Evolutionary conservation across 164 flowering plant species (phyloP), one percentile per base, ranked within the genome.

Genomic region (Vitis cinerea): DNA sequence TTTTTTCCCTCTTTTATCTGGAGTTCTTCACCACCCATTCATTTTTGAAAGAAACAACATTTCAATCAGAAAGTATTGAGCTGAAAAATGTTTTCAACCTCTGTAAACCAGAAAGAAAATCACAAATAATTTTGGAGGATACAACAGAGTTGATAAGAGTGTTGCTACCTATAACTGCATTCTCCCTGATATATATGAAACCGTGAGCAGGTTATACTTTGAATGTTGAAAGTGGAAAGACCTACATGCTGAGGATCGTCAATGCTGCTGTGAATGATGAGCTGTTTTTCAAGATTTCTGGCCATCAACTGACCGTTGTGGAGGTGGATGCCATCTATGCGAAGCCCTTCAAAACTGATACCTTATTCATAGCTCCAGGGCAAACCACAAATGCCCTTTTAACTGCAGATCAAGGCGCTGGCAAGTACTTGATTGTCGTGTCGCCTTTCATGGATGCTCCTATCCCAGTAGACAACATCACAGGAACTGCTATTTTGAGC

Each of bases 261-360:
- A 87, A 85, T 29, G 88, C 88, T 10, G 90, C 87, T 11, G 30
- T 85, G 3, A 85, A 87, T 48, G 87, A 85, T 10, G 90, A 87
- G 66, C 79, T 87, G 37, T 87, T 87, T 78, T 82, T 87, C 84
- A 83, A 77, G 57, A 80, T 85, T n/a, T 87, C 90, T 0, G 73
- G 76, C 8, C 90, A 87, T 55, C 52, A 70, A 6, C 63, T 87
- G 0, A 85, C 81, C 1, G 49, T 87, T 0, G 90, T 87, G 8
- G 90, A 83, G 37, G 87, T 78, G 0, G 90, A 87, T 66, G 85
- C 88, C 7, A 54, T 71, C 50, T 86, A 86, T 79, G 79, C 83
- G 0, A 86, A 86, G 55, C 90, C 90, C 10, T 83, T 82, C 68
- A 29, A 58, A 2, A 83, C 84, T 1, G 82, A 82, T 66, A 77